phyloP scores from a whole-genome alignment of 805 yeast genomes.

The Limtongozyma cylindracea region DNA sequence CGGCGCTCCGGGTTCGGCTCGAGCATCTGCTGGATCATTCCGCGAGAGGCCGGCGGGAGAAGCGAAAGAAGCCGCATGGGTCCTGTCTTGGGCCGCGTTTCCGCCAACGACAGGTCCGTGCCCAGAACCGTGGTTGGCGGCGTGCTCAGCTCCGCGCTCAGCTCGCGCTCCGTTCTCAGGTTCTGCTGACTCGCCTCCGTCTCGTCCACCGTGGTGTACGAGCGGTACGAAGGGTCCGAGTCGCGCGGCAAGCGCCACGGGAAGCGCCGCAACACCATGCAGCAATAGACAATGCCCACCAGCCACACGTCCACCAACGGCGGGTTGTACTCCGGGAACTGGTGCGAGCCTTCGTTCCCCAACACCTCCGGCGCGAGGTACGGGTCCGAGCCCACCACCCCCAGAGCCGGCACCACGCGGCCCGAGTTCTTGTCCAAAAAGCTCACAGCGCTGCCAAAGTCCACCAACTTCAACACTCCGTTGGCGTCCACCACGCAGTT shows the following conservation, averaged over 20 bases:
- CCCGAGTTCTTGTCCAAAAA: conserved; percentile 5
- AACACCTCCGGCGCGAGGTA: conserved; percentile 87
- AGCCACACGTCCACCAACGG: conserved; percentile 86
- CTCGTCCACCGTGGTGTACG: conserved; percentile 8
- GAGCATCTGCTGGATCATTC: conserved; percentile 40
- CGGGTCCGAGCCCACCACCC: conserved; percentile 91
- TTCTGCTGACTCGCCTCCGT: too few species aligned
- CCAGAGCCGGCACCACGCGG: conserved; percentile 37
- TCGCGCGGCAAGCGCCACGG: conserved; percentile 91
- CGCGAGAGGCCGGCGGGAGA: conserved; percentile 42
- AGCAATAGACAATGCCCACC: conserved; percentile 72
- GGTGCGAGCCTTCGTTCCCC: conserved; percentile 34
- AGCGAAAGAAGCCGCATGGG: conserved; percentile 49
- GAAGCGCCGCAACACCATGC: conserved; percentile 67
- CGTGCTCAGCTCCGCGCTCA: too few species aligned
- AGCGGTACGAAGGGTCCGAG: conserved; percentile 47
- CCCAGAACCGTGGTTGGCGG: too few species aligned
- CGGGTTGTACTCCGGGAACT: conserved; percentile 61
- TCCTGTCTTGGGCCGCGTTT: conserved; percentile 15
- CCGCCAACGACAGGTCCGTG: too few species aligned
- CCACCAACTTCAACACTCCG: conserved; percentile 72
- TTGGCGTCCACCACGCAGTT: conserved; percentile 47
- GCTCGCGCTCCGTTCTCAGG: too few species aligned
- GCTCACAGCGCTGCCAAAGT: too few species aligned
- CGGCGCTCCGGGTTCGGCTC: conserved; percentile 35